Evolutionary conservation across 2,329 filamentous ascomycete genomes (phyloP).

Genomic region (Passalora sequoiae): DNA sequence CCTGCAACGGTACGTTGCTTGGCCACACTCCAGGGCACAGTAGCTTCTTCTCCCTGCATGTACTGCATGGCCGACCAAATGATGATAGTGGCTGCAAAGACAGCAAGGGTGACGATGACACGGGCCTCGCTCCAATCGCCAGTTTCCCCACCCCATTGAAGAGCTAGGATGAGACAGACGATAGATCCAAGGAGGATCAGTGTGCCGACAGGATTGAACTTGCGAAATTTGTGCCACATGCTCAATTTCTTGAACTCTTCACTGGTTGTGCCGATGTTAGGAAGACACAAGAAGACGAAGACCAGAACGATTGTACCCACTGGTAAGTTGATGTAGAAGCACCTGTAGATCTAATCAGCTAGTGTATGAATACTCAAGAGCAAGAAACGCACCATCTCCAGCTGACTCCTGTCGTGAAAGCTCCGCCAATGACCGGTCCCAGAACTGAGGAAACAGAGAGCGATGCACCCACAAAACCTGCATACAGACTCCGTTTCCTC

Average conservation of each 20-base stretch:
- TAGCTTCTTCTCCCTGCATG: constrained; percentile 15
- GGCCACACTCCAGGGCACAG: constrained; percentile 11
- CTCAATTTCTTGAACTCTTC: too few relatives aligned
- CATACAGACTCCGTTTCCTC: background rate
- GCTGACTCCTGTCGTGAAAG: constrained; percentile 41
- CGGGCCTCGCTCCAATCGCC: constrained; percentile 37
- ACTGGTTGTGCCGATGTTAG: constrained; percentile 31
- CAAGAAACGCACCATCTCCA: constrained; percentile 43
- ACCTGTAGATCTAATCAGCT: constrained; percentile 17
- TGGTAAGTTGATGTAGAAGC: constrained; percentile 46
- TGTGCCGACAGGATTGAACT: constrained; percentile 40
- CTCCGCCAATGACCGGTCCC: constrained; percentile 50
- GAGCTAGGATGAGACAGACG: constrained; percentile 41
- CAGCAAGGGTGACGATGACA: constrained; percentile 39
- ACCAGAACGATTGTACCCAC: constrained; percentile 37
- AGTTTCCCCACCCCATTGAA: constrained; percentile 43
- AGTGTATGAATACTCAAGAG: constrained; percentile 34
- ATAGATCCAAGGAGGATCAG: constrained; percentile 35
- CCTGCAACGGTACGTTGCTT: constrained; percentile 13
- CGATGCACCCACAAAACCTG: constrained; percentile 35
- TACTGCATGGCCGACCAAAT: background rate
- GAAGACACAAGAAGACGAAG: constrained; percentile 27
- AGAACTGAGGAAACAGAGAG: constrained; percentile 43
- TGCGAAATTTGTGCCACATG: constrained; percentile 29
- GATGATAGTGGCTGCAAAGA: constrained; percentile 12